Conservation (phyloP, 1,139 yeast species). For the Candida neerlandica region DNA sequence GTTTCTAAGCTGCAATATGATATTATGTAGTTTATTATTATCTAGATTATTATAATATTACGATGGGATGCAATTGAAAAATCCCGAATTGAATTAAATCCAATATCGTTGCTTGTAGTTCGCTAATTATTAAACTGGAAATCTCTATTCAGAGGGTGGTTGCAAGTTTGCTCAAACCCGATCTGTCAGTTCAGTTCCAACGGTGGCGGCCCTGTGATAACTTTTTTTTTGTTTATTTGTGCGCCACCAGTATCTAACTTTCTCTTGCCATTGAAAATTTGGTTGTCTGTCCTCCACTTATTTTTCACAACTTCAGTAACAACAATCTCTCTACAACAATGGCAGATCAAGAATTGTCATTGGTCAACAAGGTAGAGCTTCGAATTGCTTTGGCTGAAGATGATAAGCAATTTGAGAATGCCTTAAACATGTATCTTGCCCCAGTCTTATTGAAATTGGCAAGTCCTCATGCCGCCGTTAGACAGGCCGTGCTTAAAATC, state of each 20-base stretch:
- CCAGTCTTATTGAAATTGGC: slow-evolving; percentile 80
- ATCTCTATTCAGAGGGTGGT: neutral
- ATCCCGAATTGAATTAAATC: neutral
- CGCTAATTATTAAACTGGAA: neutral
- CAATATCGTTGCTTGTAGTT: neutral
- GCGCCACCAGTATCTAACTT: neutral
- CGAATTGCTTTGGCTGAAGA: slow-evolving; percentile 77
- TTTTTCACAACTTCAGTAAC: neutral
- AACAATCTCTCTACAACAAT: slow-evolving; percentile 18
- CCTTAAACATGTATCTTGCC: slow-evolving; percentile 65
- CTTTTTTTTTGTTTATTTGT: neutral
- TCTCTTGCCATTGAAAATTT: neutral
- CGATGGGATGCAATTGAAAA: neutral
- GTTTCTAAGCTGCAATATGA: slow-evolving; percentile 26
- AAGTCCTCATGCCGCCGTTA: slow-evolving; percentile 69
- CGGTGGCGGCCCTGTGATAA: neutral
- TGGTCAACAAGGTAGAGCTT: slow-evolving; percentile 79
- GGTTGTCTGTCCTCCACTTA: neutral
- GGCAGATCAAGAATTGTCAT: slow-evolving; percentile 56
- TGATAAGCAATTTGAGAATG: slow-evolving; percentile 62
- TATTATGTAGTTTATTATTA: slow-evolving; percentile 2
- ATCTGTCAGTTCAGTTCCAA: neutral
- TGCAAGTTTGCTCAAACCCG: neutral
- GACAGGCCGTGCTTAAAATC: slow-evolving; percentile 67
- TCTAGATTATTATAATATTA: slow-evolving; percentile 4